A percentile compares a stretch with the other conserved stretches of the same genome.
These are phyloP conservation scores for Nemania sp. DNA, from an alignment of 2,329 filamentous ascomycete genomes.

Conservation along the genomic window DNA sequence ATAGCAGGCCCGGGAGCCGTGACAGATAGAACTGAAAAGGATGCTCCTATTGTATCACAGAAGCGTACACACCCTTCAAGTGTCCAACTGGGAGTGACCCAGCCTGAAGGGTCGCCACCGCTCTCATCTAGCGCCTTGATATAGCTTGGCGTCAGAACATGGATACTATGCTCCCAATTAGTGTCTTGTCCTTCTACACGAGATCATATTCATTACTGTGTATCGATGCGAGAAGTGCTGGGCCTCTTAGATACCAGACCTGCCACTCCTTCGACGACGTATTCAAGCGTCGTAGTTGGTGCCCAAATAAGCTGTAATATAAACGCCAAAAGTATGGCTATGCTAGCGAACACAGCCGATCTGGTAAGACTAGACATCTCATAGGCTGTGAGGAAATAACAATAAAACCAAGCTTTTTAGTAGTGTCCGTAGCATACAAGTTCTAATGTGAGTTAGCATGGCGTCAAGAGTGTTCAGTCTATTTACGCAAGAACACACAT, in stretches of 20 bases:
- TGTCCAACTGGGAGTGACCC: not conserved
- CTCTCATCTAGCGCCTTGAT: conserved; percentile 1
- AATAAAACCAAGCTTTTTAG: not conserved
- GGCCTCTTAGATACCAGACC: not conserved
- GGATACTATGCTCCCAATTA: not conserved
- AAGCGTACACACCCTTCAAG: not conserved
- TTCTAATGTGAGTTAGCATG: not conserved
- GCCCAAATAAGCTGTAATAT: not conserved
- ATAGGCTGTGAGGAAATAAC: not conserved
- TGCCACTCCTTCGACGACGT: not conserved
- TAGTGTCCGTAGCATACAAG: not conserved
- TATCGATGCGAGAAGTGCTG: conserved; percentile 2
- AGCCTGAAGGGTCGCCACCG: not conserved
- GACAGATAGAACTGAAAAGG: not conserved
- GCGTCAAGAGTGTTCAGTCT: not conserved
- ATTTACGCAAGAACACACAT: not conserved
- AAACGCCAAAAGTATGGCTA: not conserved
- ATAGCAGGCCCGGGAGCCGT: not conserved
- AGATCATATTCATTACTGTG: not conserved
- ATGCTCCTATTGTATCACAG: not conserved
- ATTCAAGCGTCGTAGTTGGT: not conserved
- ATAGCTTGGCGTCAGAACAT: conserved; percentile 1
- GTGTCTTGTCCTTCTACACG: not conserved
- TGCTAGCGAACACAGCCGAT: not conserved
- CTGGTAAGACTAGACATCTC: not conserved